phyloP scores from a whole-genome alignment of 306 rosid species.

The Benincasa hispida region DNA sequence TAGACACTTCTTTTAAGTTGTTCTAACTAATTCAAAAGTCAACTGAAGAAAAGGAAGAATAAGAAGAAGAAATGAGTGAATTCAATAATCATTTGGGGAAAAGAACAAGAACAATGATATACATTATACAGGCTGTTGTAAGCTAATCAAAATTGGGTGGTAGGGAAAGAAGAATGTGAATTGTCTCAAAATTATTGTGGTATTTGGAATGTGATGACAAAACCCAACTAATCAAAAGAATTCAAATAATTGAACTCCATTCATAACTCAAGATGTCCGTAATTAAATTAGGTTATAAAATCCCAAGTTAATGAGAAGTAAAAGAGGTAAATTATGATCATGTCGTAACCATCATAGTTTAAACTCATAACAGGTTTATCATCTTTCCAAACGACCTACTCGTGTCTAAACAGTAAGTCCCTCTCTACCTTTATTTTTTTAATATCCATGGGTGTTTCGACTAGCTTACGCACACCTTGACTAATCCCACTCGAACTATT shows the following conservation, averaged over 20 bases:
- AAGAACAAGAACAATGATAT: background rate
- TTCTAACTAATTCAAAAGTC: background rate
- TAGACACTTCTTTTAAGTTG: background rate
- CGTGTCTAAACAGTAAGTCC: too few relatives aligned
- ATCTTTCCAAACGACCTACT: too few relatives aligned
- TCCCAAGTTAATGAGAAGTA: too few relatives aligned
- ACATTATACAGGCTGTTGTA: conserved; percentile 5
- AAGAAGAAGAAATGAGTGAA: background rate
- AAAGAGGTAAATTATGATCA: background rate
- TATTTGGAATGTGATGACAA: background rate
- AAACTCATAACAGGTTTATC: too few relatives aligned
- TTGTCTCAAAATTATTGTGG: background rate
- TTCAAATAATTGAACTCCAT: background rate
- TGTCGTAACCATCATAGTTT: background rate
- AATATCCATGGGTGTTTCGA: too few relatives aligned
- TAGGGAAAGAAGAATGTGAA: conserved; percentile 2
- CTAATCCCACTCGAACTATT: too few relatives aligned
- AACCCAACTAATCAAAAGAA: conserved; percentile 2
- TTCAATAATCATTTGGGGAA: background rate
- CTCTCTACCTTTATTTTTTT: too few relatives aligned
- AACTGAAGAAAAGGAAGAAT: background rate
- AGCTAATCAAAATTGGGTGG: background rate
- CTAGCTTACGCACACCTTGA: too few relatives aligned
- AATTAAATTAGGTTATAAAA: too few relatives aligned
- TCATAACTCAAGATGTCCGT: background rate